A percentile compares a stretch with the other conserved stretches of the same genome.
Conservation (phyloP, 2,329 filamentous ascomycete genomes). For the Cyphellophora attinorum region DNA sequence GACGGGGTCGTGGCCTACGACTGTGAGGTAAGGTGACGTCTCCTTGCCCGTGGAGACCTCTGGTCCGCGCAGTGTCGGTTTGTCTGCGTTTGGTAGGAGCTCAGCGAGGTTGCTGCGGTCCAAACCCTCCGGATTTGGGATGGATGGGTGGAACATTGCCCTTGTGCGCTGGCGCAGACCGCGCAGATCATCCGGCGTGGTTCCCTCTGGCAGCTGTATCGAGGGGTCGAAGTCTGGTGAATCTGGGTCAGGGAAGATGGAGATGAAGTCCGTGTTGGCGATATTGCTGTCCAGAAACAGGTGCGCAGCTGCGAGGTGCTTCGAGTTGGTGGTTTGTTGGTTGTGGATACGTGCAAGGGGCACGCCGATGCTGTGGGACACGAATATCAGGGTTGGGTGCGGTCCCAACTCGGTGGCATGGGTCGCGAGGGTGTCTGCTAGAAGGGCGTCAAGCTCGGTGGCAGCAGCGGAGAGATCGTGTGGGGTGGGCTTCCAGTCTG, state of each 20-base stretch:
- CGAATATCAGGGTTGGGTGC: conserved; percentile 30
- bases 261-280: conserved; percentile 47
- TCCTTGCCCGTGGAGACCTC: conserved; percentile 17
- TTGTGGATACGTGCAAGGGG: conserved; percentile 44
- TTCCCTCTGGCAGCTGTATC: conserved; percentile 28
- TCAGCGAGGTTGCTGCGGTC: conserved; percentile 35
- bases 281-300: conserved; percentile 50
- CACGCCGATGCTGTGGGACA: conserved; percentile 45
- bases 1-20: conserved; percentile 46
- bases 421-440: neutral
- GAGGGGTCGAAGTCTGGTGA: conserved; percentile 32
- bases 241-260: conserved; percentile 47
- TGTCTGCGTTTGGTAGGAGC: conserved; percentile 35
- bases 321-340: conserved; percentile 22
- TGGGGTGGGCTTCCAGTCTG: neutral
- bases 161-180: conserved; percentile 25
- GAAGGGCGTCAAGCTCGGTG: conserved; percentile 17
- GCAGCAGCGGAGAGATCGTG: conserved; percentile 23
- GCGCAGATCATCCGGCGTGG: conserved; percentile 26
- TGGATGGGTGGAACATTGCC: conserved; percentile 38
- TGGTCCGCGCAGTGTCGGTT: conserved; percentile 30
- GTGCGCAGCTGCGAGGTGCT: conserved; percentile 32
- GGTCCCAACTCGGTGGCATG: neutral
- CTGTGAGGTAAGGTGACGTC: conserved; percentile 34
- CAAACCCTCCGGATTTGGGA: conserved; percentile 41